phyloP scores from a whole-genome alignment of 2,329 filamentous ascomycete species.

The Kalmusia sp. region DNA sequence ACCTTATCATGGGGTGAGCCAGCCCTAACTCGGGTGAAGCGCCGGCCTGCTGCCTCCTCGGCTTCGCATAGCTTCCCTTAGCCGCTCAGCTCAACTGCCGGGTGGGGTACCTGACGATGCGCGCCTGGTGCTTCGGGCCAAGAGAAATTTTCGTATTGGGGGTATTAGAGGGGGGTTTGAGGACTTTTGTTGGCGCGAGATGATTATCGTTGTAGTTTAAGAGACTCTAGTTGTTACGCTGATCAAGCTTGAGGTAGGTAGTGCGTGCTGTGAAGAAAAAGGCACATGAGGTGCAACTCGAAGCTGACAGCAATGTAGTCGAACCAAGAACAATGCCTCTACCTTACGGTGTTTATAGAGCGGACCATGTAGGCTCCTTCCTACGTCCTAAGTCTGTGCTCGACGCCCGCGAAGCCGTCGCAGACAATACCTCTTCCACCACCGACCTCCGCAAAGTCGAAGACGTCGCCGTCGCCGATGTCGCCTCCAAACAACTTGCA shows the following conservation, averaged over 20 bases:
- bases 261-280: too few relatives aligned
- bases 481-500: constrained; percentile 58
- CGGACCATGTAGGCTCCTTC: constrained; percentile 65
- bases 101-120: constrained; percentile 38
- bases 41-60: constrained; percentile 3
- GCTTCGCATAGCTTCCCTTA: constrained; percentile 10
- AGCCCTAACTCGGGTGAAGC: too few relatives aligned
- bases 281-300: neutral
- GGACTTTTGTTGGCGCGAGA: too few relatives aligned
- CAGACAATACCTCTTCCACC: constrained; percentile 51
- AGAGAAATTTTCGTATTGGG: constrained; percentile 16
- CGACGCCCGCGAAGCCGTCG: constrained; percentile 57
- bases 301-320: constrained; percentile 4
- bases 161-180: neutral
- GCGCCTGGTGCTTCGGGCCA: constrained; percentile 13
- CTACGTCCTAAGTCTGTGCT: constrained; percentile 60
- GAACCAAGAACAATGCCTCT: constrained; percentile 41
- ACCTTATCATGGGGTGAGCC: neutral
- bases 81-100: constrained; percentile 42
- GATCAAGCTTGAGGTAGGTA: neutral
- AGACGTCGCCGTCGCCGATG: constrained; percentile 57
- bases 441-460: constrained; percentile 59
- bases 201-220: too few relatives aligned
- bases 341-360: constrained; percentile 49
- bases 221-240: neutral